Evolutionary conservation across 2,329 filamentous ascomycete species (phyloP).

Genomic region (Sporothrix brunneoviolacea): DNA sequence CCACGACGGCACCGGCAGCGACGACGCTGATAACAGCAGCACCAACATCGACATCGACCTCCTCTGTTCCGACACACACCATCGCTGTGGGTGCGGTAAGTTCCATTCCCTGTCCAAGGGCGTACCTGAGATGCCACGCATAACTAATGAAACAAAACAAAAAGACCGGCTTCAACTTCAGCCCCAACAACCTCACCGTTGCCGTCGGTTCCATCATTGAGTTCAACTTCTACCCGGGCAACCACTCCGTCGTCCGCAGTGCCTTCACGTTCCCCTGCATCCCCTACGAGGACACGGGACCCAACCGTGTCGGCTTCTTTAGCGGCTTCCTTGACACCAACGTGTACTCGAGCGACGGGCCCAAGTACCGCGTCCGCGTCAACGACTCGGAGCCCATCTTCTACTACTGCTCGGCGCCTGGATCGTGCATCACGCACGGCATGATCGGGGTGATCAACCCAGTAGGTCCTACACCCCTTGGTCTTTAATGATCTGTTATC

Average conservation of each 20-base stretch:
- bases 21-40: background rate
- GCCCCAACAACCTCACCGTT: slow-evolving; percentile 29
- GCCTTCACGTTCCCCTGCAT: slow-evolving; percentile 56
- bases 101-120: slow-evolving; percentile 26
- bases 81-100: slow-evolving; percentile 26
- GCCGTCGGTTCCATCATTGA: slow-evolving; percentile 44
- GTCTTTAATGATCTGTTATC: background rate
- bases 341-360: slow-evolving; percentile 38
- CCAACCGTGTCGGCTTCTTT: slow-evolving; percentile 46
- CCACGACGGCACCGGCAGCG: background rate
- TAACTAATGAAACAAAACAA: too few species aligned
- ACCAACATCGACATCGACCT: background rate
- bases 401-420: slow-evolving; percentile 63
- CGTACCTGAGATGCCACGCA: slow-evolving; percentile 5
- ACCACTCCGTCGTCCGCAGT: slow-evolving; percentile 58
- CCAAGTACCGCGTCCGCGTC: slow-evolving; percentile 38
- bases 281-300: slow-evolving; percentile 48
- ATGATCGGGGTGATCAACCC: slow-evolving; percentile 77
- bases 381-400: slow-evolving; percentile 60
- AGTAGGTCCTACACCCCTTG: slow-evolving; percentile 29
- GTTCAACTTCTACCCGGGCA: slow-evolving; percentile 56
- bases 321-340: slow-evolving; percentile 42
- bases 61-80: slow-evolving; percentile 4
- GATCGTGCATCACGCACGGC: slow-evolving; percentile 55
- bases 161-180: slow-evolving; percentile 30